Conservation (phyloP, 768 basidiomycete genomes). For the Wakefieldia striispora region DNA sequence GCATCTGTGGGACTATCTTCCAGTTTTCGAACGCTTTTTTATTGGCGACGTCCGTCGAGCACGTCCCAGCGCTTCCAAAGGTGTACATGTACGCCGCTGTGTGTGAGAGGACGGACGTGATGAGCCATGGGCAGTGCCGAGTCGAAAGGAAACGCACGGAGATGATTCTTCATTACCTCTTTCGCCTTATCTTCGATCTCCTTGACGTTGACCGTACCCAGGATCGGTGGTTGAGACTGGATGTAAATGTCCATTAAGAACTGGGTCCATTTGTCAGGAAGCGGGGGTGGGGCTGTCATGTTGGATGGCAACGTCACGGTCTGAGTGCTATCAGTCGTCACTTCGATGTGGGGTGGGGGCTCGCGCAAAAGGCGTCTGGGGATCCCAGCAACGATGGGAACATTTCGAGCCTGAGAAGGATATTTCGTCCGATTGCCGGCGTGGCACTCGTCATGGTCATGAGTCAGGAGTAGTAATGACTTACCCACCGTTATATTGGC, state of each 20-base stretch:
- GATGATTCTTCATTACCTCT: conserved; percentile 57
- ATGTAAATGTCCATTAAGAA: conserved; percentile 23
- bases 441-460: too few relatives aligned
- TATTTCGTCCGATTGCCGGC: too few relatives aligned
- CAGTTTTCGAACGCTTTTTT: conserved; percentile 59
- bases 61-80: conserved; percentile 72
- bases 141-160: conserved; percentile 38
- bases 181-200: conserved; percentile 67
- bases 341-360: too few relatives aligned
- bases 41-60: conserved; percentile 67
- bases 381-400: too few relatives aligned
- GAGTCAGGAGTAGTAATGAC: too few relatives aligned
- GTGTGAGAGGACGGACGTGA: neutral
- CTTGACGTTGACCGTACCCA: conserved; percentile 60
- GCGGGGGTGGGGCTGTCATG: conserved; percentile 20
- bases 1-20: conserved; percentile 81
- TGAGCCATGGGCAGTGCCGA: neutral
- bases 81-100: conserved; percentile 74
- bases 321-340: too few relatives aligned
- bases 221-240: conserved; percentile 18
- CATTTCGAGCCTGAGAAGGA: too few relatives aligned
- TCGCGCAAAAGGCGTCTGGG: too few relatives aligned
- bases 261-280: conserved; percentile 27
- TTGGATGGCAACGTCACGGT: neutral
- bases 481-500: too few relatives aligned